These are phyloP conservation scores for Cinnamomum chago DNA, from an alignment of 164 flowering plant genomes.

Conservation along the genomic window DNA sequence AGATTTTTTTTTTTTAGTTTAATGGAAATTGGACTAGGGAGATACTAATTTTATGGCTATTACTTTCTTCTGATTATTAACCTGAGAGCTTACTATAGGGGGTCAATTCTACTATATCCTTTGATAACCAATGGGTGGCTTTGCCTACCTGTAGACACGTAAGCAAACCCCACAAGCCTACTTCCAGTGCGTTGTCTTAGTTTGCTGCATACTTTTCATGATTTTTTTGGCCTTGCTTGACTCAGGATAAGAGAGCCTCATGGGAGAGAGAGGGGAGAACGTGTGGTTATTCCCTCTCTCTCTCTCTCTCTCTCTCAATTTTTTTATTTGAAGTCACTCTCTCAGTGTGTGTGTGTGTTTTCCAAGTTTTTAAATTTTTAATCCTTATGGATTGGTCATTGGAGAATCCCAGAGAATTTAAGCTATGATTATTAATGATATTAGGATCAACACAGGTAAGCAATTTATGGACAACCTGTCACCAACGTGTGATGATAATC, in stretches of 20 bases:
- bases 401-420: not conserved
- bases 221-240: constrained; percentile 20
- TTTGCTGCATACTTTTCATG: constrained; percentile 6
- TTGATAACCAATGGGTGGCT: not conserved
- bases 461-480: too few species aligned
- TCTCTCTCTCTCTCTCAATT: too few species aligned
- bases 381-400: too few species aligned
- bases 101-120: not conserved
- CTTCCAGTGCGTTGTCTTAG: not conserved
- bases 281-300: constrained; percentile 15
- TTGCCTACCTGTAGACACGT: not conserved
- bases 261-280: not conserved
- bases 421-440: too few species aligned
- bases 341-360: too few species aligned
- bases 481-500: not conserved
- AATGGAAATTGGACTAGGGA: not conserved
- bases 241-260: constrained; percentile 29
- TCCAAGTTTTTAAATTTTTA: too few species aligned
- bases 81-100: not conserved
- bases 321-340: too few species aligned
- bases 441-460: too few species aligned
- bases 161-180: constrained; percentile 2
- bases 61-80: too few species aligned
- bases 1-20: too few species aligned
- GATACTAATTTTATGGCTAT: too few species aligned